Evolutionary conservation across 305 asterid genomes (phyloP).

Genomic region (Fraxinus dipetala): DNA sequence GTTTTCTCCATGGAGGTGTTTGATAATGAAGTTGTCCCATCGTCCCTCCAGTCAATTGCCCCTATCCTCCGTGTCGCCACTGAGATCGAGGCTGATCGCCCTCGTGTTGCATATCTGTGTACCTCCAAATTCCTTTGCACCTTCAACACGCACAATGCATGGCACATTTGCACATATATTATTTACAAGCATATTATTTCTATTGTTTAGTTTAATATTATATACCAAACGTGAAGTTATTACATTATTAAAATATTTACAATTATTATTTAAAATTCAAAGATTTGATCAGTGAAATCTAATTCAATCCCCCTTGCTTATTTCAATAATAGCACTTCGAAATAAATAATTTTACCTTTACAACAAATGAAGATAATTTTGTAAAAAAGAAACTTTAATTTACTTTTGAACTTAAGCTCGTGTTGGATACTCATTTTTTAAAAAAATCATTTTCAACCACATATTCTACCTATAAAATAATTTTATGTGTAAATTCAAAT

Average conservation of each 20-base stretch:
- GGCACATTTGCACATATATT: not conserved
- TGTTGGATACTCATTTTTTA: not conserved
- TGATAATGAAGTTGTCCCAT: constrained; percentile 96
- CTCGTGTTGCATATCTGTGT: constrained; percentile 98
- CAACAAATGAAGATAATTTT: not conserved
- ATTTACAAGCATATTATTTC: not conserved
- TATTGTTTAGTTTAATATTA: not conserved
- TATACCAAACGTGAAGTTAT: not conserved
- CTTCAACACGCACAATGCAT: not conserved
- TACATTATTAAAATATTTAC: not conserved
- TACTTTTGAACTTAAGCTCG: not conserved
- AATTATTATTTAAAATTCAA: not conserved
- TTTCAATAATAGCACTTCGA: not conserved
- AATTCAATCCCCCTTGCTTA: not conserved
- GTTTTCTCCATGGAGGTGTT: constrained; percentile 92
- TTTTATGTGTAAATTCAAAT: not conserved
- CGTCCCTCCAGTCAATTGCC: constrained; percentile 86
- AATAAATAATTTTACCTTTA: not conserved
- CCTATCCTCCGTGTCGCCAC: constrained; percentile 94
- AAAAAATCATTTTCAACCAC: not conserved
- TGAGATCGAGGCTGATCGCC: constrained; percentile 75
- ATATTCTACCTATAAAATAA: not conserved
- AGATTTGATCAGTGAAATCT: not conserved
- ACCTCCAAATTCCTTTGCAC: constrained; percentile 15
- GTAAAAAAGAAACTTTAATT: not conserved